These are phyloP conservation scores for Colletotrichum karsti DNA, from an alignment of 2,329 filamentous ascomycete species.

Conservation along the genomic window DNA sequence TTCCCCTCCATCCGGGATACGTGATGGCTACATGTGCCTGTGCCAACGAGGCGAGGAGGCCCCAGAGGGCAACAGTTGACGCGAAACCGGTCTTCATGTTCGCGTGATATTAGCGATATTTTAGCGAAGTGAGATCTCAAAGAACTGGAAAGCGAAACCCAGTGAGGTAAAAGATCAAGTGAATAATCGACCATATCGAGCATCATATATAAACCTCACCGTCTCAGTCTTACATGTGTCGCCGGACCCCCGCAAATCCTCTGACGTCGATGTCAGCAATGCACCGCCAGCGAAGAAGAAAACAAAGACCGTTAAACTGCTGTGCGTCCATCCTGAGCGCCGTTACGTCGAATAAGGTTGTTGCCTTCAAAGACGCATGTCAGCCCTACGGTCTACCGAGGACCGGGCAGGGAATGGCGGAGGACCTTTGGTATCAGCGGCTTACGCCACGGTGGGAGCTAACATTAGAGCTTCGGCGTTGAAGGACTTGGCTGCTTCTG, in stretches of 20 bases:
- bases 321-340: background rate
- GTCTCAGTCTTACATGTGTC: no score
- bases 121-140: background rate
- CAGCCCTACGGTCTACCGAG: constrained; percentile 5
- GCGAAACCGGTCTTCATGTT: background rate
- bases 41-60: background rate
- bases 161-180: no score
- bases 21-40: constrained; percentile 64
- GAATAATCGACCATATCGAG: no score
- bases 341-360: background rate
- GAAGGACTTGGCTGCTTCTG: background rate
- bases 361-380: background rate
- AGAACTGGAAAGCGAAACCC: background rate
- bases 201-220: no score
- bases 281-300: background rate
- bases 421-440: no score
- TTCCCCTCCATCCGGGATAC: constrained; percentile 72
- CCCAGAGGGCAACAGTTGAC: background rate
- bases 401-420: background rate
- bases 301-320: background rate
- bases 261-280: background rate
- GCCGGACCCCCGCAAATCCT: no score
- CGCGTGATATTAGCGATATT: background rate
- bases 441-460: background rate
- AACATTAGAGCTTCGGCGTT: background rate